Evolutionary conservation across 805 yeast genomes (phyloP).

Genomic region (Vanderwaltozyma tropicalis): DNA sequence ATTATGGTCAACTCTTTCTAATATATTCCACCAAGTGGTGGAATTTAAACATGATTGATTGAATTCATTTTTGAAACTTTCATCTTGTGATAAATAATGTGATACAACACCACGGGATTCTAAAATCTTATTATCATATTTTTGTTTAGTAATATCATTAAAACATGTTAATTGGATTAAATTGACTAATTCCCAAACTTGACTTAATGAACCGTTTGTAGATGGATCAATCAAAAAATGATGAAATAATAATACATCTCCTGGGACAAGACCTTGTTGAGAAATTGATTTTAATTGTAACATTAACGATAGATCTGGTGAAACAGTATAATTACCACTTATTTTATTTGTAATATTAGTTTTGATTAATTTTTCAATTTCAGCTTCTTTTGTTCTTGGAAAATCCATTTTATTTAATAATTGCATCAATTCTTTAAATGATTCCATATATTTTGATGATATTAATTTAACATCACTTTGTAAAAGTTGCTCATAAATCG

Average conservation of each 20-base stretch:
- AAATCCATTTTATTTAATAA: constrained; percentile 23
- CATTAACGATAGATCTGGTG: constrained; percentile 18
- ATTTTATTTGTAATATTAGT: constrained; percentile 8
- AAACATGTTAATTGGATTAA: constrained; percentile 24
- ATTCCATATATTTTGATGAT: constrained; percentile 24
- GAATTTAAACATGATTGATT: constrained; percentile 17
- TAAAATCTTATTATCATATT: constrained; percentile 19
- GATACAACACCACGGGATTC: constrained; percentile 27
- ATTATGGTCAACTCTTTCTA: constrained; percentile 22
- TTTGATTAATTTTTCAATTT: constrained; percentile 18
- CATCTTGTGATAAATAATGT: constrained; percentile 16
- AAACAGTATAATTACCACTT: constrained; percentile 5
- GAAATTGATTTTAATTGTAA: constrained; percentile 30
- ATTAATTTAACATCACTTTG: constrained; percentile 14
- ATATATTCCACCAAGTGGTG: constrained; percentile 24
- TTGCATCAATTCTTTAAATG: constrained; percentile 29
- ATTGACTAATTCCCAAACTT: constrained; percentile 25
- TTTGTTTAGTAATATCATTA: constrained; percentile 16
- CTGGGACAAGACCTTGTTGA: constrained; percentile 24
- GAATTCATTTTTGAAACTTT: constrained; percentile 24
- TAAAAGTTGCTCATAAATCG: constrained; percentile 13
- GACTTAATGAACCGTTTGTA: constrained; percentile 4
- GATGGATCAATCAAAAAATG: constrained; percentile 17
- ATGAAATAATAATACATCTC: constrained; percentile 28
- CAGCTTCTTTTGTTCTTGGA: constrained; percentile 23